Conservation (phyloP, 1,284 basidiomycete species). For the Apiotrichum montevideense region DNA sequence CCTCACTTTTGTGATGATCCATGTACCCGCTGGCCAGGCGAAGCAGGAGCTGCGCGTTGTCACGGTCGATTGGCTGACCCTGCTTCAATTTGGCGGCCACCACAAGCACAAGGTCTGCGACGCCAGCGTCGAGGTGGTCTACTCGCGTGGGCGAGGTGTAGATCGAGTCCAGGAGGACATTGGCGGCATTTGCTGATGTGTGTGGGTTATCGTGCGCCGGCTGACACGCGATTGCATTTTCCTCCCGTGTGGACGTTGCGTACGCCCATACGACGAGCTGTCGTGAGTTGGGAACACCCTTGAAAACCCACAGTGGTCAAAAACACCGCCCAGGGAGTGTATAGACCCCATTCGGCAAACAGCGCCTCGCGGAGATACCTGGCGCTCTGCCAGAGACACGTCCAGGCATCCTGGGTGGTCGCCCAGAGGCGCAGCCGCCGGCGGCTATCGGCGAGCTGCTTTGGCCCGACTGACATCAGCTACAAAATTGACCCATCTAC, state of each 20-base stretch:
- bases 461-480: constrained; percentile 21
- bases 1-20: no score
- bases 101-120: constrained; percentile 17
- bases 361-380: constrained; percentile 33
- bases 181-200: constrained; percentile 1
- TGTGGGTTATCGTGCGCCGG: constrained; percentile 3
- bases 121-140: constrained; percentile 10
- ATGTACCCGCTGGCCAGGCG: constrained; percentile 7
- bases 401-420: constrained; percentile 38
- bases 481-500: neutral
- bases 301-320: constrained; percentile 29
- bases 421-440: constrained; percentile 33
- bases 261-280: constrained; percentile 33
- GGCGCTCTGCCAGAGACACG: constrained; percentile 40
- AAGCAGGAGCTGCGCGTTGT: constrained; percentile 17
- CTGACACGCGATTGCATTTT: neutral
- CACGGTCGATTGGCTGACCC: constrained; percentile 10
- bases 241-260: constrained; percentile 6
- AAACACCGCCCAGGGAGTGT: constrained; percentile 36
- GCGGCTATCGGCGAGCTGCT: constrained; percentile 32
- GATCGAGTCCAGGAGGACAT: constrained; percentile 19
- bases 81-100: constrained; percentile 17
- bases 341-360: constrained; percentile 34
- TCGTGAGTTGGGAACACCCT: neutral
- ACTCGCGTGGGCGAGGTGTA: constrained; percentile 13